phyloP scores from a whole-genome alignment of 192 early-diverging fungal species.

The Allomyces javanicus region DNA sequence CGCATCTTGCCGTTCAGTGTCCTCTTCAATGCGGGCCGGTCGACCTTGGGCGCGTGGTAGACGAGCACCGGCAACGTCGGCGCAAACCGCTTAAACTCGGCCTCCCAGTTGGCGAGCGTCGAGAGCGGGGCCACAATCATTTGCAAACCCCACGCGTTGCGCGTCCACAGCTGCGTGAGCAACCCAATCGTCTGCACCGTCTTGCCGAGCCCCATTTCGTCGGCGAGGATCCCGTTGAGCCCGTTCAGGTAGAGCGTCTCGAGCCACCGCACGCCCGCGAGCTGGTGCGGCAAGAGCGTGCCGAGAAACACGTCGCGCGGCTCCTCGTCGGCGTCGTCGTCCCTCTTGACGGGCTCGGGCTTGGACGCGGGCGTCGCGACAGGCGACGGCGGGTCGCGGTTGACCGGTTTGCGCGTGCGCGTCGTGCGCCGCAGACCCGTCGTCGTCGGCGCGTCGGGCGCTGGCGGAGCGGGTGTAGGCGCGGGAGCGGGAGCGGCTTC shows the following conservation, averaged over 20 bases:
- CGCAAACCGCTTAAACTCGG: conserved; percentile 73
- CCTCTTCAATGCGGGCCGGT: conserved; percentile 47
- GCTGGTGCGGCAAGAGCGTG: conserved; percentile 71
- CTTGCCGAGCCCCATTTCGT: conserved; percentile 90
- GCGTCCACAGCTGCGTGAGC: conserved; percentile 56
- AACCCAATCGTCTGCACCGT: conserved; percentile 90
- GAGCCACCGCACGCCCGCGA: conserved; percentile 90
- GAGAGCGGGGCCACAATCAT: conserved; percentile 76
- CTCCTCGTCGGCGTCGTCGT: conserved; percentile 1
- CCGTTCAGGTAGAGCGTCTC: conserved; percentile 89
- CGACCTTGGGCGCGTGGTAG: conserved; percentile 64
- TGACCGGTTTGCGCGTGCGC: no score
- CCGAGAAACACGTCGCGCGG: conserved; percentile 15
- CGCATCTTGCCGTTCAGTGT: conserved; percentile 34
- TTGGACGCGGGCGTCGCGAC: no score
- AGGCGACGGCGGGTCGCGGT: no score
- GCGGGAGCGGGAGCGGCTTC: no score
- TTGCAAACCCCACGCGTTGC: conserved; percentile 66
- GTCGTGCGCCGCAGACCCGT: no score
- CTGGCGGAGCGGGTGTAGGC: no score
- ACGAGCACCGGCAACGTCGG: conserved; percentile 56
- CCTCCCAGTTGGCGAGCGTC: conserved; percentile 80
- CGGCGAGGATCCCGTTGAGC: conserved; percentile 84
- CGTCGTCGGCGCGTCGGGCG: no score
- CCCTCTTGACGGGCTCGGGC: no score